Base-by-base conservation (phyloP, 768 basidiomycete species). In the Crepidotus variabilis region DNA sequence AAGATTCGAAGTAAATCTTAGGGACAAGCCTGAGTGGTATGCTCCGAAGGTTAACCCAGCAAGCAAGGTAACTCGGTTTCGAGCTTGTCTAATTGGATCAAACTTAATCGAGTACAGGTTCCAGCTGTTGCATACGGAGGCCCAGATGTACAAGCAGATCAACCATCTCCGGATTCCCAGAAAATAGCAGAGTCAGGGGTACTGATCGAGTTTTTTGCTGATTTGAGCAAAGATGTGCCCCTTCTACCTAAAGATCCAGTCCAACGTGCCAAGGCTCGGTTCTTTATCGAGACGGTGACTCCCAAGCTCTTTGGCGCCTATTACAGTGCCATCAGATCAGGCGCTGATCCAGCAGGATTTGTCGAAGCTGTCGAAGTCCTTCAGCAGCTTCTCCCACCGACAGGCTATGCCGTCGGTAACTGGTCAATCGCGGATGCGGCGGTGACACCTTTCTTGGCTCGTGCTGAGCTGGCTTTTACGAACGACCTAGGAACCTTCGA, bases 21-120 rank as follows among this genome's bases (percentile, higher is more conserved):
- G 56, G 60, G 83, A 85, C 72, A 89, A 88, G 70, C 86, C 86
- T 0, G 82, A 78, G 50, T 87, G 86, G 86, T 87, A 85, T 63
- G 80, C 80, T 0, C 76, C 79, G 0, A 77, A 82, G 57, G 79
- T 89, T 36, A 89, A 88, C 69, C 82, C 82, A 1, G 84, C 79
- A 0, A 80, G 80, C 71, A 88, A 87, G 78, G 86, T 84, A 61
- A 14, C 65, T 18, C 16, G 14, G 6, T 2, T 63, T 8, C 22
- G n/a, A 35, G 16, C 39, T 43, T 43, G 16, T 13, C 33, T 21
- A 23, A 48, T 9, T 36, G 22, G 43, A 48, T 10, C 6, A 51
- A 9, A 32, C 24, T 46, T n/a, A 13, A 28, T 8, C 28, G 8
- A 34, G 0, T 24, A 13, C 49, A 82, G 83, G 78, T 86, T 14